phyloP scores from a whole-genome alignment of 805 yeast genomes.

The Candida pseudoglaebosa region DNA sequence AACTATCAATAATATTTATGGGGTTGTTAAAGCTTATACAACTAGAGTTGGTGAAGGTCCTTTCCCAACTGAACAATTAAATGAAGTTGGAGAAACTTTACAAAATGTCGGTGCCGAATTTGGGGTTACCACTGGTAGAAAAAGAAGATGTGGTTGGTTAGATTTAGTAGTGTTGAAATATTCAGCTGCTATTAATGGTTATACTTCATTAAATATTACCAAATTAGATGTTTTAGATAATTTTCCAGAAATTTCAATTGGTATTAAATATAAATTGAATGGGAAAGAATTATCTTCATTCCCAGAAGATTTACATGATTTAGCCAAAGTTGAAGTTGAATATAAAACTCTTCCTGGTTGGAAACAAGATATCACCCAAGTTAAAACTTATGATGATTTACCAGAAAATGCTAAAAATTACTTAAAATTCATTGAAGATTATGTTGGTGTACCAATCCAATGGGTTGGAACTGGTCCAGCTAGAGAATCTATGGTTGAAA shows the following conservation, averaged over 20 bases:
- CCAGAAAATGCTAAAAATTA: conserved; percentile 87
- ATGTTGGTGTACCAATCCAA: conserved; percentile 75
- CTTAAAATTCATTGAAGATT: conserved; percentile 81
- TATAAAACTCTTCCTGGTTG: conserved; percentile 94
- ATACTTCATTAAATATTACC: conserved; percentile 90
- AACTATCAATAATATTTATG: conserved; percentile 73
- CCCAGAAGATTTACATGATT: conserved; percentile 85
- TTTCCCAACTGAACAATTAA: conserved; percentile 96
- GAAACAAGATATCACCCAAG: conserved; percentile 75
- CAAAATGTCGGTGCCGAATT: conserved; percentile 92
- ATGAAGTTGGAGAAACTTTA: conserved; percentile 77
- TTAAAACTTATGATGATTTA: conserved; percentile 67
- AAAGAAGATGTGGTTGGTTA: conserved; percentile 99
- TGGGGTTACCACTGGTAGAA: conserved; percentile 98
- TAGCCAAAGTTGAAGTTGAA: conserved; percentile 89
- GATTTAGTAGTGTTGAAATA: conserved; percentile 92
- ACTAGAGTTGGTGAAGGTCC: conserved; percentile 99
- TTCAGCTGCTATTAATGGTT: conserved; percentile 89
- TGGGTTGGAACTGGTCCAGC: conserved; percentile 99
- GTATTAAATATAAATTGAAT: conserved; percentile 73
- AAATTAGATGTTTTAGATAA: conserved; percentile 93
- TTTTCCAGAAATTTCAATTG: conserved; percentile 84
- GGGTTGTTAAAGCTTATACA: conserved; percentile 98
- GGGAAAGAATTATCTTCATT: conserved; percentile 74
- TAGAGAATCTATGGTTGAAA: conserved; percentile 85